Evolutionary conservation across 2,329 filamentous ascomycete genomes (phyloP), one percentile per base, ranked within the genome.

Genomic region (Scedosporium apiospermum): DNA sequence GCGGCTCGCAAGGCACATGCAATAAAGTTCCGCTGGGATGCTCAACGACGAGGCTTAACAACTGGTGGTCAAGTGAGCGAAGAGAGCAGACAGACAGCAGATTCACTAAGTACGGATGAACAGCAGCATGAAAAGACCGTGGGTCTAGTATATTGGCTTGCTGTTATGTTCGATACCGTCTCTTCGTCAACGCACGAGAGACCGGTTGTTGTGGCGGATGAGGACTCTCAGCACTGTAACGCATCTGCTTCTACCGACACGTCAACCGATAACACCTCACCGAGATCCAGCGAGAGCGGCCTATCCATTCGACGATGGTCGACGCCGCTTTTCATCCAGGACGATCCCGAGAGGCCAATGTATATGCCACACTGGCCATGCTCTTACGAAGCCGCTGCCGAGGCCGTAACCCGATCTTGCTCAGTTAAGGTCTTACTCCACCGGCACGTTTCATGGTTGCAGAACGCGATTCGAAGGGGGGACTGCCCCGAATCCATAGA

Each of bases 391-490:
- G 74, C 76, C 5, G 81, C 82, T 1, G 76, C 80, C 2, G 71
- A 76, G 27, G 71, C 77, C 2, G 74, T 86, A 2, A 77, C 78
- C 16, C 77, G 81, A 63, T 80, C 82, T 3, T 80, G 81, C 2
- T 82, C 82, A 0, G 79, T 85, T 63, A 86, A 86, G 68, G 82
- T 86, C 1, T 72, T 86, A 2, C 75, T 86, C 2, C 86, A 81
- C 66, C 79, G 83, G 12, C 78, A 82, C 63, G 76, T 85, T 6
- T 79, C 80, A 0, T 79, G 78, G n/a, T 75, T 86, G 0, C 82
- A 86, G 66, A 80, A 77, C 23, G 73, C 82, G 3, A 65, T 84
- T 7, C 74, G 79, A 57, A 74, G 78, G 62, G 65, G 68, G 38
- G 71, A 71, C n/a, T 64, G 68, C 58, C 70, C 70, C 23, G 70